Base-by-base conservation (phyloP, 2,329 filamentous ascomycete species). In the Lojkania enalia region DNA sequence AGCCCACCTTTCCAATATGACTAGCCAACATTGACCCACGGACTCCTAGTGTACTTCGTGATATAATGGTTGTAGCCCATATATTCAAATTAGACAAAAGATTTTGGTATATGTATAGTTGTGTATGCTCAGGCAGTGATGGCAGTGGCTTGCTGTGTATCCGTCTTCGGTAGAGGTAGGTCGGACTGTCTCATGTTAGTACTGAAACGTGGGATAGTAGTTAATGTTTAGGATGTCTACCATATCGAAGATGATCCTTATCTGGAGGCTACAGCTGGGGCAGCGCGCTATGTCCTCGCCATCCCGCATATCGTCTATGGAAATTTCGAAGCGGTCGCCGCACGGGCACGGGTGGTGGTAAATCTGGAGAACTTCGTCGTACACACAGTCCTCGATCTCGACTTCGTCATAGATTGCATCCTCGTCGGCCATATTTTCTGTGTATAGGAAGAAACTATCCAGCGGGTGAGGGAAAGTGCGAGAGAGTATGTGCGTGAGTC, bases 331-430 rank as follows among this genome's bases (percentile, higher is more conserved):
- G 48, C 88, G 83, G 74, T 99, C 94, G 75, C 94, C 94, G 73
- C 94, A 99, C 1, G 94, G 94, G 70, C 94, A 99, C 12, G 94
- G 94, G 70, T 95, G 96, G 74, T 92, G 87, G 76, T 96, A 99
- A 59, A 96, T 86, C 70, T 96, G 86, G 30, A 90, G 80, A 3
- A 79, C 92, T 73, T 96, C 92, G 66, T 97, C 92, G 77, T 96
- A 97, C 69, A 96, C 88, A 49, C 64, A 67, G 73, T 99, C 94
- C 71, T 97, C 92, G 75, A 97, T 96, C 71, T 97, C 92, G 72
- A 97, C 91, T 72, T 96, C 92, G 66, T 97, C 92, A 77, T 97
- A 97, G 63, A 96, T 87, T 11, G 61, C 15, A n/a, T 67, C 64
- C 30, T 64, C 64, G 57, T 69, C 66, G 35, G 62, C 61, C 65